Base-by-base conservation (phyloP, 2,329 filamentous ascomycete species). In the Aspergillus flavus region DNA sequence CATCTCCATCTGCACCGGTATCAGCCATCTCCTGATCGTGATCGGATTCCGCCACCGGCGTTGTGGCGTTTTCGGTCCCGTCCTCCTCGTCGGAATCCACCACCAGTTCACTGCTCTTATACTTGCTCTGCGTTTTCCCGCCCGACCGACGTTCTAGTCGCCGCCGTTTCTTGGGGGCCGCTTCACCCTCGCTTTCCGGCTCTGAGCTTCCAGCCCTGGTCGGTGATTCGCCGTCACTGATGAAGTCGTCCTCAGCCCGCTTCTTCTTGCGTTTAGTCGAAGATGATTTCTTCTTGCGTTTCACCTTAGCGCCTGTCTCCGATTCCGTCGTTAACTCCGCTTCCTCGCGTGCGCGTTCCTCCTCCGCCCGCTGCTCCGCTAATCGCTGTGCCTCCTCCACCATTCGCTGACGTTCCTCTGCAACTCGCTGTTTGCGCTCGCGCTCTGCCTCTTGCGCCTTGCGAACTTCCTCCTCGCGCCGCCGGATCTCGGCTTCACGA, bases 371-470 rank as follows among this genome's bases (percentile, higher is more conserved):
- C 72, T 88, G 84, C 70, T 90, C 88, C 28, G 92, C 91, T 55
- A 92, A 82, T 67, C 87, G 84, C 59, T 91, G 86, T 73, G 96
- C 90, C 52, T 88, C 86, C 63, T 93, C 91, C 21, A 89, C 85
- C 73, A 98, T 94, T 71, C 86, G 87, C 69, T 92, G 88, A 64
- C 94, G 89, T 76, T 98, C 94, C 73, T 92, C 92, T n/a, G 89
- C 87, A 67, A 98, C 90, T 80, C 92, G 92, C 65, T 90, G 88
- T 71, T 92, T 90, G 61, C 89, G 85, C 75, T 94, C 91, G 36
- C 86, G 85, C 68, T 93, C 91, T 60, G 84, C 85, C 61, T 91
- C 89, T 63, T 91, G 84, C 0, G 85, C 86, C 70, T 86, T 87
- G 68, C 87, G 83, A 50, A 89, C 88, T 73, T 89, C 89, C 67